These are phyloP conservation scores for Tricholoma sp. DNA, from an alignment of 768 basidiomycete genomes.

Conservation along the genomic window DNA sequence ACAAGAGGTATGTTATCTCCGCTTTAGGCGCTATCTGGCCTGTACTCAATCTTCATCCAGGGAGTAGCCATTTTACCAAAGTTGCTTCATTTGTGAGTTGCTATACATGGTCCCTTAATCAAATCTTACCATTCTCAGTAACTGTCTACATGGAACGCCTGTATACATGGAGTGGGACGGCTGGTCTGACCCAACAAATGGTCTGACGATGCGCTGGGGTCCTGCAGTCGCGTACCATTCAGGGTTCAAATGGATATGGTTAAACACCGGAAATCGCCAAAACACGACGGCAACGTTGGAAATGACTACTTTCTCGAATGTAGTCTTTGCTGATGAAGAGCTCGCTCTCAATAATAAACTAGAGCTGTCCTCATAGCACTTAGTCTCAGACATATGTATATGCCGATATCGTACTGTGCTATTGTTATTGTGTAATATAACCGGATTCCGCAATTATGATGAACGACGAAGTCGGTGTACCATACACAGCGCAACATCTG, in stretches of 20 bases:
- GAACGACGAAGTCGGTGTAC: no score
- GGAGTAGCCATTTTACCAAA: slow-evolving; percentile 39
- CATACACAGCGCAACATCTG: no score
- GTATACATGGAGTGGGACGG: slow-evolving; percentile 41
- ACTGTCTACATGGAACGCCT: slow-evolving; percentile 37
- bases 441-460: no score
- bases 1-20: slow-evolving; percentile 25
- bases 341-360: background rate
- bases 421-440: no score
- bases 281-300: slow-evolving; percentile 22
- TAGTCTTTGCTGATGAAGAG: slow-evolving; percentile 37
- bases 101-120: background rate
- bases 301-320: slow-evolving; percentile 26
- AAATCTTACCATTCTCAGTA: slow-evolving; percentile 15
- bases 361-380: background rate
- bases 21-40: background rate
- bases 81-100: slow-evolving; percentile 44
- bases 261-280: slow-evolving; percentile 28
- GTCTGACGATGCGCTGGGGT: slow-evolving; percentile 37
- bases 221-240: slow-evolving; percentile 39
- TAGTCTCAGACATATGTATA: background rate
- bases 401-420: no score
- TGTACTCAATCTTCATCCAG: slow-evolving; percentile 9
- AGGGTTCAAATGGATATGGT: slow-evolving; percentile 49
- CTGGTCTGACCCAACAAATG: slow-evolving; percentile 37